Conservation (phyloP, 768 basidiomycete species). For the Russula dissimulans region DNA sequence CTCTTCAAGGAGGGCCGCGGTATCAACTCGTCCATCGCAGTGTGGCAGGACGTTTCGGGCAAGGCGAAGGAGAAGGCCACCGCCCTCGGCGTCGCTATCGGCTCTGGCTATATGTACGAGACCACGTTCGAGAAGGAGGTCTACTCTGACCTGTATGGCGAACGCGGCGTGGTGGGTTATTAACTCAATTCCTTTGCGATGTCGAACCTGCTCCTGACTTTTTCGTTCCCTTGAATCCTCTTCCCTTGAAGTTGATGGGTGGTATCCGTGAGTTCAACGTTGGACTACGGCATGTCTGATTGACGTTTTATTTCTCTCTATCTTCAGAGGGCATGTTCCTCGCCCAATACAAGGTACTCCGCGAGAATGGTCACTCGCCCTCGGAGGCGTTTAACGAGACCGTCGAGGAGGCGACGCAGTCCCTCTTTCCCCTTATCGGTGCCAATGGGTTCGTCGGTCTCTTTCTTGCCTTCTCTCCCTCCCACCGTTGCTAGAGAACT, state of each 20-base stretch:
- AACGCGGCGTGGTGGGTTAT: conserved; percentile 91
- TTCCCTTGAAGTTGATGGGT: conserved; percentile 70
- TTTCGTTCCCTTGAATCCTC: conserved; percentile 23
- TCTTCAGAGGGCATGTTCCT: conserved; percentile 88
- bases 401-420: conserved; percentile 99
- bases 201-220: neutral
- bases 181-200: neutral
- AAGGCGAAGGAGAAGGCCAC: conserved; percentile 96
- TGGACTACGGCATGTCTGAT: neutral
- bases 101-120: conserved; percentile 97
- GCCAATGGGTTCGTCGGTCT: conserved; percentile 63
- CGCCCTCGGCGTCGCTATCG: conserved; percentile 88
- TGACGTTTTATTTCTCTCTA: neutral
- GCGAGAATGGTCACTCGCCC: conserved; percentile 91
- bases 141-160: conserved; percentile 97
- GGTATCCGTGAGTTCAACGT: conserved; percentile 63
- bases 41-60: conserved; percentile 97
- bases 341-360: conserved; percentile 96
- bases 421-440: conserved; percentile 94
- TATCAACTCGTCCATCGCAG: conserved; percentile 91
- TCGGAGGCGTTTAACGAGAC: conserved; percentile 99
- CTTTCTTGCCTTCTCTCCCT: neutral
- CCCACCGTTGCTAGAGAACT: neutral
- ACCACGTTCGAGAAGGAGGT: conserved; percentile 99
- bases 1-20: conserved; percentile 99